These are phyloP conservation scores for Seminavis robusta DNA, from an alignment of 108 stramenopile genomes.

Conservation along the genomic window DNA sequence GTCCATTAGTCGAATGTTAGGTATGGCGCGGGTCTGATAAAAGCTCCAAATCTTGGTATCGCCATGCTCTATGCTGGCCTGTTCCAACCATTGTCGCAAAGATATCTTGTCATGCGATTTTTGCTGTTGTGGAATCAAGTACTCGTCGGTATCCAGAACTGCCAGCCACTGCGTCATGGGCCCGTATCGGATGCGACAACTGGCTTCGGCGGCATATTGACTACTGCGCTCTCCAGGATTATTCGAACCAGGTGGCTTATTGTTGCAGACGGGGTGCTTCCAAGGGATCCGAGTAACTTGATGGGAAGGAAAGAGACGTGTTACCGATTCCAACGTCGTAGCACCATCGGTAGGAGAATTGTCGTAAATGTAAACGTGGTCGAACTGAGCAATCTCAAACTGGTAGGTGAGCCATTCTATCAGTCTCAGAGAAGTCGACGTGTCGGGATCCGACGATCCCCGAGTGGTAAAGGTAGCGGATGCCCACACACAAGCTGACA, in stretches of 20 bases:
- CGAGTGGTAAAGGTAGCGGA: conserved; percentile 61
- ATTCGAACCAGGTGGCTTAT: conserved; percentile 65
- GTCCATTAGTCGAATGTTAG: too few species aligned
- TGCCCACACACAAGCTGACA: conserved; percentile 73
- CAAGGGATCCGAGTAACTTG: conserved; percentile 56
- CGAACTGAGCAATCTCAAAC: conserved; percentile 69
- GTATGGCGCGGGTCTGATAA: conserved; percentile 29
- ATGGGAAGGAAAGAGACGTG: conserved; percentile 19
- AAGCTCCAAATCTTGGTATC: conserved; percentile 61
- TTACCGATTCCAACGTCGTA: conserved; percentile 24
- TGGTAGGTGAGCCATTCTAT: conserved; percentile 85
- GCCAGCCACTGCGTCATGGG: conserved; percentile 75
- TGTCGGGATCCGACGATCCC: conserved; percentile 22
- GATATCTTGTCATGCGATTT: too few species aligned
- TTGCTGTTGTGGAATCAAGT: conserved; percentile 68
- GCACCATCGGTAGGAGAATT: conserved; percentile 49
- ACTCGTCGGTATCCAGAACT: conserved; percentile 72
- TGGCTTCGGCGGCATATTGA: conserved; percentile 76
- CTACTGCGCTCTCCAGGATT: conserved; percentile 69
- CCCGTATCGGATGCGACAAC: conserved; percentile 66
- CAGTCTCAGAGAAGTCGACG: conserved; percentile 38
- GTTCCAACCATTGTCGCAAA: conserved; percentile 47
- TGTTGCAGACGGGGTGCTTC: conserved; percentile 59
- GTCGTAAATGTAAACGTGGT: conserved; percentile 81
- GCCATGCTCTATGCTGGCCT: conserved; percentile 37